Percentiles rank a stretch among this genome's conserved stretches.
Conservation (phyloP, 306 rosid species). For the Betula pendula region DNA sequence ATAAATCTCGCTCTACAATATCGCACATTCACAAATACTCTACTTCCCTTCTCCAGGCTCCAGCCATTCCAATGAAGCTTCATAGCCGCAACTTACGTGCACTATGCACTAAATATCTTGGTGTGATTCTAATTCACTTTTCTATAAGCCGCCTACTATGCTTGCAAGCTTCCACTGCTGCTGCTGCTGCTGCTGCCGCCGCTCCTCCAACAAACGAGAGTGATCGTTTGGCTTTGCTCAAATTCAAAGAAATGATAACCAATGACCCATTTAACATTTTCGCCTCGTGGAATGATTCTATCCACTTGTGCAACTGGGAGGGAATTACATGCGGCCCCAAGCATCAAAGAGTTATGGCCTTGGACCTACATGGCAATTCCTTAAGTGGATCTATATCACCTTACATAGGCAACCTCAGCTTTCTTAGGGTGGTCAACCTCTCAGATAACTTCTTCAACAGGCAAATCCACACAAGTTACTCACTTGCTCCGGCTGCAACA, state of each 20-base stretch:
- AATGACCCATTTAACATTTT: slow-evolving; percentile 19
- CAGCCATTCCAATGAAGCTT: too few species aligned
- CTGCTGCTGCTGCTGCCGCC: too few species aligned
- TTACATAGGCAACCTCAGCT: slow-evolving; percentile 34
- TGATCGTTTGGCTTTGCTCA: slow-evolving; percentile 32
- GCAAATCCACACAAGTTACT: slow-evolving; percentile 31
- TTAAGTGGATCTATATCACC: slow-evolving; percentile 46
- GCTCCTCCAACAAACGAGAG: too few species aligned
- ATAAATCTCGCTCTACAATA: too few species aligned
- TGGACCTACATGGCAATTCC: background rate
- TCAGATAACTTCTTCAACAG: slow-evolving; percentile 22
- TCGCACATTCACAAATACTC: too few species aligned
- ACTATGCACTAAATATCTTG: too few species aligned
- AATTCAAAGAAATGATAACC: slow-evolving; percentile 31
- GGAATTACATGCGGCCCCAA: slow-evolving; percentile 39
- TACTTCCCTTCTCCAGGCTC: too few species aligned
- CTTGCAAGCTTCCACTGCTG: too few species aligned
- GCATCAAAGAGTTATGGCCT: slow-evolving; percentile 32
- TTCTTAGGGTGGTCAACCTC: slow-evolving; percentile 14
- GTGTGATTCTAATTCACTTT: too few species aligned
- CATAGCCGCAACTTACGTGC: too few species aligned
- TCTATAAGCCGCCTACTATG: too few species aligned
- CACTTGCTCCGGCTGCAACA: slow-evolving; percentile 1
- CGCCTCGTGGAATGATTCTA: slow-evolving; percentile 41
- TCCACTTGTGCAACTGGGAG: slow-evolving; percentile 38